Base-by-base conservation (phyloP, 2,329 filamentous ascomycete genomes). In the Aquanectria penicillioides region DNA sequence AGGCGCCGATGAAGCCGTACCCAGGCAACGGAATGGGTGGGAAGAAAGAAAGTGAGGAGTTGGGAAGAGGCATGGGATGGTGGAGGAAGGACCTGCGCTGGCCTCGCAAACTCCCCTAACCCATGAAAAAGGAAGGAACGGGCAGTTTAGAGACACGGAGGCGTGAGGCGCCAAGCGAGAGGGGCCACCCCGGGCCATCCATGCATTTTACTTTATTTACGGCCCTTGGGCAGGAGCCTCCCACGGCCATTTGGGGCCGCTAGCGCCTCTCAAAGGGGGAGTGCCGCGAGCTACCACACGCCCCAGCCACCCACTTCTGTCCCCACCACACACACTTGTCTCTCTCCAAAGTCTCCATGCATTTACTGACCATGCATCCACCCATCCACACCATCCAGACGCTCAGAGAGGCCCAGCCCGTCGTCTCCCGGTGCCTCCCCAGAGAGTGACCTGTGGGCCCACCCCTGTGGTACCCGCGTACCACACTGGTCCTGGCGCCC, bases 91-190 rank as follows among this genome's bases (percentile, higher is more conserved):
- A 76, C 73, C 72, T 77, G 71, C 74, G 71, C 73, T 74, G 71
- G 71, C 69, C 66, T 64, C 65, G 63, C 68, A 73, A 78, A 79
- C 76, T 79, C 69, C 71, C 77, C 77, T 79, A 68, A 79, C 77
- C 77, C 77, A 79, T 71, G 71, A 73, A 73, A 74, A 71, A 70
- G 71, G 69, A 74, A 74, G 71, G 72, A 75, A 75, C 73, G 73
- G 73, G 70, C 68, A 65, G 49, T 55, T 56, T 75, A 74, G 17
- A 37, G 9, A 11, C 66, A 75, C 73, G 66, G 65, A 46, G 67
- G 69, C 44, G 71, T 73, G 65, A 29, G 13, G 43, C 29, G 31
- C 25, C 46, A 64, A 62, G 65, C 65, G 59, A 67, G 67, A 64
- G 63, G 60, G 65, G 64, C 64, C 66, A 38, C 65, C 70, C 66